Base-by-base conservation (phyloP, 192 early-diverging fungal species). In the Coemansia sp. region DNA sequence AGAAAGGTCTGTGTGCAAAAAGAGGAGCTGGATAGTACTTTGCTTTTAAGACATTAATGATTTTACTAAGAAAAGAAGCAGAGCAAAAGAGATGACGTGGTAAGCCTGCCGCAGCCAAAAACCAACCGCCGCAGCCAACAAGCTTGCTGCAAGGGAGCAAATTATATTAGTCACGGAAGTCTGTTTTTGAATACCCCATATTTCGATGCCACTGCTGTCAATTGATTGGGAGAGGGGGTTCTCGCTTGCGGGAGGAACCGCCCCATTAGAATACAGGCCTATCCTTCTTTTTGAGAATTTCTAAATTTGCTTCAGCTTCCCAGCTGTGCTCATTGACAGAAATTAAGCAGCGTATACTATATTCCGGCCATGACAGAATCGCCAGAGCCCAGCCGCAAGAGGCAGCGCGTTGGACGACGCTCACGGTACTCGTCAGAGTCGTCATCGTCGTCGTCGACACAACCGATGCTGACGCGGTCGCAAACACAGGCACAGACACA, bases 391-490 rank as follows among this genome's bases (percentile, higher is more conserved):
- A 63, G 44, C 30, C 77, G 77, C 44, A 80, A 80, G 60, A 63
- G 72, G 17, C 53, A 57, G 52, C 77, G 77, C 40, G 47, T 59
- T 22, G 71, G 67, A 30, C 58, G 64, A 5, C 67, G 64, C 53
- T 25, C 55, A 11, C 55, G 64, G 45, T 55, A 66, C 13, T 62
- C 50, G 33, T n/a, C n/a, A n/a, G 20, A 17, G 40, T 31, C 55
- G 44, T 54, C 62, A 13, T 50, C 54, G 2, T n/a, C 67, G 3
- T 23, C 53, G 20, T 70, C 67, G 17, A 50, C 50, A 30, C 63
- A 50, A 5, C 55, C 58, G 28, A 80, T 80, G 64, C 61, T 65
- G 45, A 80, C 77, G 14, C 62, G 77, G 42, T 74, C 72, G 53
- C 77, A 72, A 28, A 68, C 77, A 2, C 50, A 31, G 50, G 14